Conservation (phyloP, 345 rosid species). For the Zanthoxylum bungeanum region DNA sequence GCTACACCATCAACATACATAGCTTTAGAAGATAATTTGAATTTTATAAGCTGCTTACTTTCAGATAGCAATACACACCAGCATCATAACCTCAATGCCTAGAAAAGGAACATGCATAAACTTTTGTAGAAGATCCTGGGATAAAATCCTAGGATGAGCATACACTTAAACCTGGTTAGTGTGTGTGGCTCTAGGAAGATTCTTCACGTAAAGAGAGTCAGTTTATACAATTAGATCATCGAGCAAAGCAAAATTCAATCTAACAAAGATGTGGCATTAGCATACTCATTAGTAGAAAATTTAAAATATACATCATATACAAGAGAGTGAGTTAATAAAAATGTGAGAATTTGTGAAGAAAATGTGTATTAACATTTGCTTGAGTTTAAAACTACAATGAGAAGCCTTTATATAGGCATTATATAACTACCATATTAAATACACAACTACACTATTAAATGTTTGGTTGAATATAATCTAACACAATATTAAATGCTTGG, state of each 20-base stretch:
- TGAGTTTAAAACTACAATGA: no score
- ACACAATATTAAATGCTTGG: no score
- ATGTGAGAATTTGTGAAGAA: no score
- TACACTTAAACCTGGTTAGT: background rate
- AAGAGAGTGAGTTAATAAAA: background rate
- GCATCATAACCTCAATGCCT: background rate
- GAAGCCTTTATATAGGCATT: no score
- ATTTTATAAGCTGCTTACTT: background rate
- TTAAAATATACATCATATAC: background rate
- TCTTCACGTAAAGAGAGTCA: background rate
- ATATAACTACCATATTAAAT: no score
- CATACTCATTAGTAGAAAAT: background rate
- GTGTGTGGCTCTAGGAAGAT: background rate
- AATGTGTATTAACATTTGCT: no score
- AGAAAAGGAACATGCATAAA: background rate
- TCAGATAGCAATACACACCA: background rate
- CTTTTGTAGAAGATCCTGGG: background rate
- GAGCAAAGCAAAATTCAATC: background rate
- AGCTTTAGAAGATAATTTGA: conserved; percentile 9
- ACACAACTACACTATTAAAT: no score
- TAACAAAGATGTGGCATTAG: background rate
- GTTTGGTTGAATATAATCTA: no score
- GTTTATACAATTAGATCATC: background rate
- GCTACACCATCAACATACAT: conserved; percentile 38
- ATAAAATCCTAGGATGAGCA: background rate